These are phyloP conservation scores for Besnoitia besnoiti DNA, from an alignment of 169 alveolate genomes.

Conservation along the genomic window DNA sequence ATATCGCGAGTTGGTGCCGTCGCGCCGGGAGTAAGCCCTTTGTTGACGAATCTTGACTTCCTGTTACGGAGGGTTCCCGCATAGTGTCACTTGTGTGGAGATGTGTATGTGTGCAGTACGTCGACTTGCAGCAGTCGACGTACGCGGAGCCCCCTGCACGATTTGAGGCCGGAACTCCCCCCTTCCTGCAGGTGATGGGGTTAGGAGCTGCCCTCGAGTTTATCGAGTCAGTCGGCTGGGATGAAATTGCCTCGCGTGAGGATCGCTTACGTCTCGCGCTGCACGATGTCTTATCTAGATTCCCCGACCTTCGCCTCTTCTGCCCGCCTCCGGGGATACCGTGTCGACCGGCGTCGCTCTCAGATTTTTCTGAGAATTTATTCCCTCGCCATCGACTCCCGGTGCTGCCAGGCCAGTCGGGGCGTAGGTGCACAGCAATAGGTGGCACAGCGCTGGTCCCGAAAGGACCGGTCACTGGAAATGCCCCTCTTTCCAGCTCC, in stretches of 20 bases:
- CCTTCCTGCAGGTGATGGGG: constrained; percentile 70
- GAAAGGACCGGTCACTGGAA: too few relatives aligned
- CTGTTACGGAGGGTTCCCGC: not conserved
- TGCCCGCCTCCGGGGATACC: not conserved
- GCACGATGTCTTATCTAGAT: not conserved
- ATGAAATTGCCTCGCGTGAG: not conserved
- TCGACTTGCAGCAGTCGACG: constrained; percentile 37
- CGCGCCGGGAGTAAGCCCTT: too few relatives aligned
- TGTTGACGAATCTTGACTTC: too few relatives aligned
- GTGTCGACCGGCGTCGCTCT: not conserved
- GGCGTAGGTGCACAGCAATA: too few relatives aligned
- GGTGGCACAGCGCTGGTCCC: too few relatives aligned
- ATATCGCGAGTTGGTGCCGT: too few relatives aligned
- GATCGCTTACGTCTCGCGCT: not conserved
- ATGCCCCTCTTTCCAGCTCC: not conserved
- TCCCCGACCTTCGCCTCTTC: not conserved
- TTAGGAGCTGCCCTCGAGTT: constrained; percentile 67
- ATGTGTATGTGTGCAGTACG: not conserved
- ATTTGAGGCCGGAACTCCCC: constrained; percentile 75
- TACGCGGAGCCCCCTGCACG: constrained; percentile 68
- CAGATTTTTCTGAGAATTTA: not conserved
- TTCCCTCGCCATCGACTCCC: too few relatives aligned
- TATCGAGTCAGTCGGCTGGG: constrained; percentile 38
- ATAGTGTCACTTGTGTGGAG: not conserved
- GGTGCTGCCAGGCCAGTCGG: too few relatives aligned